phyloP scores from a whole-genome alignment of 352 stramenopile genomes.

The Phytopythium helicoides region DNA sequence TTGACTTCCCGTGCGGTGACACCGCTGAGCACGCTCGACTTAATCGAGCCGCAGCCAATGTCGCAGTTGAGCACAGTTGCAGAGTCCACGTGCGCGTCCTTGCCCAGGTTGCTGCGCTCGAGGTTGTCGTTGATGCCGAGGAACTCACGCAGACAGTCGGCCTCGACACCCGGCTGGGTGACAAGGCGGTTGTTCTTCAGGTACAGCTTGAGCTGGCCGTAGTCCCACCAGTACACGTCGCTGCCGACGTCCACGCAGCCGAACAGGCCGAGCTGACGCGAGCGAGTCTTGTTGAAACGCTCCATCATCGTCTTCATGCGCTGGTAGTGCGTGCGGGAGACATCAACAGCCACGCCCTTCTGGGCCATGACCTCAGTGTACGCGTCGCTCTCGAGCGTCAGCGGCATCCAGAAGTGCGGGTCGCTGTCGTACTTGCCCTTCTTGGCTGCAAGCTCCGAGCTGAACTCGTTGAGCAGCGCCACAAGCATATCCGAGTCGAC shows the following conservation, averaged over 20 bases:
- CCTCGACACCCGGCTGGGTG: slow-evolving; percentile 79
- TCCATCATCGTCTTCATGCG: slow-evolving; percentile 92
- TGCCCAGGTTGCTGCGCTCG: slow-evolving; percentile 74
- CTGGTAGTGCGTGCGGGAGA: slow-evolving; percentile 84
- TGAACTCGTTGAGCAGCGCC: slow-evolving; percentile 93
- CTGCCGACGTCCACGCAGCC: slow-evolving; percentile 96
- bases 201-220: slow-evolving; percentile 98
- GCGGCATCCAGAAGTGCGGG: slow-evolving; percentile 98
- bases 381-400: slow-evolving; percentile 91
- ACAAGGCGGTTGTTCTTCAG: slow-evolving; percentile 96
- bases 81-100: slow-evolving; percentile 48
- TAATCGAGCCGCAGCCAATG: slow-evolving; percentile 63
- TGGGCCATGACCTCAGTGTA: slow-evolving; percentile 95
- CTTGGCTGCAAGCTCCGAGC: slow-evolving; percentile 87
- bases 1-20: slow-evolving; percentile 90
- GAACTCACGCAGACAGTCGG: slow-evolving; percentile 76
- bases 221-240: slow-evolving; percentile 98
- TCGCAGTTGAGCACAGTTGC: slow-evolving; percentile 82
- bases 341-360: slow-evolving; percentile 84
- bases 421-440: slow-evolving; percentile 96
- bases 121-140: slow-evolving; percentile 75
- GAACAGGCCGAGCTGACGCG: slow-evolving; percentile 89
- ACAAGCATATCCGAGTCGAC: slow-evolving; percentile 91
- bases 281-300: slow-evolving; percentile 69
- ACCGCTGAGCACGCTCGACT: slow-evolving; percentile 86